Conservation (phyloP, 1,284 basidiomycete species). For the Schizophyllum amplum region DNA sequence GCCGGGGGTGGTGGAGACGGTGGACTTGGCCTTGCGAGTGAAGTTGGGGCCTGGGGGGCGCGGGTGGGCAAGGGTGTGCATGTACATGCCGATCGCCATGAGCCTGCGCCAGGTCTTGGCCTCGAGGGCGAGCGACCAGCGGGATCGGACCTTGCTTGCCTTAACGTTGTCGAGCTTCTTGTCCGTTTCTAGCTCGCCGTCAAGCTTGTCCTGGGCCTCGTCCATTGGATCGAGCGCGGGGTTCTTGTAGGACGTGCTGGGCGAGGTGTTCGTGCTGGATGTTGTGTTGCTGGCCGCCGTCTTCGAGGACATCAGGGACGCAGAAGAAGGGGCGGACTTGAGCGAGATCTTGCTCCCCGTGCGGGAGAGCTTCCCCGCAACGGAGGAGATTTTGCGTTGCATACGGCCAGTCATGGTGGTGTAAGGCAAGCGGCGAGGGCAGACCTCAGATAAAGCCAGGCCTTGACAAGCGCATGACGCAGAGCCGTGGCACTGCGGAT, state of each 20-base stretch:
- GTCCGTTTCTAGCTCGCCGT: neutral
- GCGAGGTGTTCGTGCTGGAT: neutral
- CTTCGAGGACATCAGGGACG: neutral
- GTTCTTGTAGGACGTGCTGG: neutral
- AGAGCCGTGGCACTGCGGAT: no score
- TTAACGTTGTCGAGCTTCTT: constrained; percentile 47
- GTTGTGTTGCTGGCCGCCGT: no score
- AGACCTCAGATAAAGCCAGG: no score
- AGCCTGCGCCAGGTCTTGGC: neutral
- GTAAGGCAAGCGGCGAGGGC: no score
- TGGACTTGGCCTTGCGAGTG: constrained; percentile 3
- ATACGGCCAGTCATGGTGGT: neutral
- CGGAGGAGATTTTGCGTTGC: neutral
- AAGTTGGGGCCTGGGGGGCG: constrained; percentile 3
- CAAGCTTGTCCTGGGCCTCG: neutral
- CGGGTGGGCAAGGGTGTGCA: neutral
- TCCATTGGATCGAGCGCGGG: neutral
- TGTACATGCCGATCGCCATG: neutral
- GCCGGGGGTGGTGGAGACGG: constrained; percentile 4
- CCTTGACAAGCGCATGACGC: no score
- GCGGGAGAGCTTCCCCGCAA: neutral
- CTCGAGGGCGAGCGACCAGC: constrained; percentile 18
- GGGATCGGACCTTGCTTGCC: constrained; percentile 71
- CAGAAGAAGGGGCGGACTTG: neutral
- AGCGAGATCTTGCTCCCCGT: neutral